phyloP scores from a whole-genome alignment of 108 stramenopile genomes.

The Parmales sp. region DNA sequence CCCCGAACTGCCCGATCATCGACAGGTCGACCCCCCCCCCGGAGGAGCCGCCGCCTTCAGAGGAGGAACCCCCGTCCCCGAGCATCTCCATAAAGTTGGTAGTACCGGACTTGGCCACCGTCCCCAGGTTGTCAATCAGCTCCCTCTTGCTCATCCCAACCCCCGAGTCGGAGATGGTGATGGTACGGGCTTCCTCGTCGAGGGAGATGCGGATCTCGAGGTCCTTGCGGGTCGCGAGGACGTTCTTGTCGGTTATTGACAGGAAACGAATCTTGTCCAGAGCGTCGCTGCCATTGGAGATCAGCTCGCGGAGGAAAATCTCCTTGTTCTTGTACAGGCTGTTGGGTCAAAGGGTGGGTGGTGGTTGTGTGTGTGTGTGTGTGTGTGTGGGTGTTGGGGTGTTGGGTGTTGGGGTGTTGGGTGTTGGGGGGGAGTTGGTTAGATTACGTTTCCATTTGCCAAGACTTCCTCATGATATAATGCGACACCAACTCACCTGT shows the following conservation, averaged over 20 bases:
- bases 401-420: no score
- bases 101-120: slow-evolving; percentile 97
- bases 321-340: slow-evolving; percentile 99
- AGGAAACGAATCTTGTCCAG: slow-evolving; percentile 98
- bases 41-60: background rate
- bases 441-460: no score
- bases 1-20: slow-evolving; percentile 98
- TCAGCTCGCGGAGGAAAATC: slow-evolving; percentile 78
- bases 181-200: slow-evolving; percentile 74
- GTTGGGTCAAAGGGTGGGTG: no score
- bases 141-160: slow-evolving; percentile 77
- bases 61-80: slow-evolving; percentile 50
- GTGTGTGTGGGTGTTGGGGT: no score
- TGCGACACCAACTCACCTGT: no score
- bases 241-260: slow-evolving; percentile 65
- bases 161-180: slow-evolving; percentile 90
- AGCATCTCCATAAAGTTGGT: slow-evolving; percentile 95
- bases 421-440: no score
- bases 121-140: slow-evolving; percentile 87
- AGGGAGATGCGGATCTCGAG: slow-evolving; percentile 83
- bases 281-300: slow-evolving; percentile 63
- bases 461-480: no score
- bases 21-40: slow-evolving; percentile 44
- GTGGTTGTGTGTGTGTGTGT: no score
- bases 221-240: slow-evolving; percentile 58